Conservation (phyloP, 768 basidiomycete species). For the Trametes gibbosa region DNA sequence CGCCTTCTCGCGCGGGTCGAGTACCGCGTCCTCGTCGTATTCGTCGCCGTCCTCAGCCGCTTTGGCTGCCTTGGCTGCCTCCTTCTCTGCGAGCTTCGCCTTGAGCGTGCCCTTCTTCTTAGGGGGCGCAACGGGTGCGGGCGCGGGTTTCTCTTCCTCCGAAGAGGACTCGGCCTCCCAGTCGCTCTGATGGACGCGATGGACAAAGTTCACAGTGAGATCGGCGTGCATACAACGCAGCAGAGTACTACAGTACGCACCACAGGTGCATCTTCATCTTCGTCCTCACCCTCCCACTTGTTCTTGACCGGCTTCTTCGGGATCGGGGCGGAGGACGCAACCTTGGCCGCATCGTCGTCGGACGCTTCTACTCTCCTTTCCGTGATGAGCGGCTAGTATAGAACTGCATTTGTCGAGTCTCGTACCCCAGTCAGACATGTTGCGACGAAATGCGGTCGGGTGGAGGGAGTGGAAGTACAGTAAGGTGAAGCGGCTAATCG, state of each 20-base stretch:
- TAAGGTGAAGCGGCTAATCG: not conserved
- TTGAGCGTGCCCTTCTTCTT: conserved; percentile 95
- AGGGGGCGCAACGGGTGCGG: conserved; percentile 55
- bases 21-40: conserved; percentile 62
- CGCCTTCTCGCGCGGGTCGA: conserved; percentile 79
- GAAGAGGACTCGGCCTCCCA: conserved; percentile 90
- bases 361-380: conserved; percentile 36
- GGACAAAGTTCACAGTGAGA: not conserved
- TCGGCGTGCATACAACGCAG: not conserved
- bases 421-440: conserved; percentile 50
- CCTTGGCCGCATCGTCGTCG: conserved; percentile 35
- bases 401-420: not conserved
- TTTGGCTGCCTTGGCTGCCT: conserved; percentile 62
- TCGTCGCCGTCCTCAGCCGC: conserved; percentile 44
- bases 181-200: conserved; percentile 62
- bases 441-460: not conserved
- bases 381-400: conserved; percentile 7
- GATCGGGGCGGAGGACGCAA: conserved; percentile 23
- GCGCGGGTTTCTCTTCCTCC: conserved; percentile 46
- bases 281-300: conserved; percentile 92
- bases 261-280: conserved; percentile 74
- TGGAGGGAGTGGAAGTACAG: not conserved
- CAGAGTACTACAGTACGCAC: conserved; percentile 45
- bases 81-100: conserved; percentile 90
- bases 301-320: conserved; percentile 38